phyloP scores from a whole-genome alignment of 2,329 filamentous ascomycete genomes.

The Diaporthe sp. region DNA sequence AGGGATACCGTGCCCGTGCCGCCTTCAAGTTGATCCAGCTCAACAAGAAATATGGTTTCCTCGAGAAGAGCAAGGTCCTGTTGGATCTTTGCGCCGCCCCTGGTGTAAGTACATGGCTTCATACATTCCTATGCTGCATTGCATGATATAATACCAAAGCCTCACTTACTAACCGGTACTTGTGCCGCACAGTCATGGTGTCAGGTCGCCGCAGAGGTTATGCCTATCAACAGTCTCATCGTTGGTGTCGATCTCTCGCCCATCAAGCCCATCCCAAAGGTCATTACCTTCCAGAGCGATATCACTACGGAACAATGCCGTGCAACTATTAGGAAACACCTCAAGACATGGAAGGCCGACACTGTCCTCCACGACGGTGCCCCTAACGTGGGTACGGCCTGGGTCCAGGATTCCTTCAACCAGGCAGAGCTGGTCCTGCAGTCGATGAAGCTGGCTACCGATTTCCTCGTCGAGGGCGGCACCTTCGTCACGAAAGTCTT shows the following conservation, averaged over 20 bases:
- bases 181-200: conserved; percentile 79
- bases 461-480: conserved; percentile 89
- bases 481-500: conserved; percentile 99
- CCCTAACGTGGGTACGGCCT: conserved; percentile 96
- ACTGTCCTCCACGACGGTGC: conserved; percentile 96
- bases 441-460: conserved; percentile 91
- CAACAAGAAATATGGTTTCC: conserved; percentile 99
- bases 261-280: conserved; percentile 94
- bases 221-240: conserved; percentile 91
- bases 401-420: conserved; percentile 98
- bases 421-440: conserved; percentile 94
- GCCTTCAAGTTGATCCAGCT: conserved; percentile 98
- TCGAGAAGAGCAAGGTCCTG: conserved; percentile 95
- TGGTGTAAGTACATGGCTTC: conserved; percentile 70
- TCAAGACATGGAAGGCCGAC: conserved; percentile 97
- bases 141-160: background rate
- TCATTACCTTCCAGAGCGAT: conserved; percentile 96
- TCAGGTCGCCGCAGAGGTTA: conserved; percentile 94
- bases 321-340: conserved; percentile 85
- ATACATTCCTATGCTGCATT: background rate
- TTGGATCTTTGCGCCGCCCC: conserved; percentile 98
- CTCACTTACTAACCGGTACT: conserved; percentile 42
- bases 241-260: conserved; percentile 93
- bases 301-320: conserved; percentile 98
- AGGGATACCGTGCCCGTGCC: conserved; percentile 94